phyloP scores from a whole-genome alignment of 768 basidiomycete species.

The Trametes meyenii region DNA sequence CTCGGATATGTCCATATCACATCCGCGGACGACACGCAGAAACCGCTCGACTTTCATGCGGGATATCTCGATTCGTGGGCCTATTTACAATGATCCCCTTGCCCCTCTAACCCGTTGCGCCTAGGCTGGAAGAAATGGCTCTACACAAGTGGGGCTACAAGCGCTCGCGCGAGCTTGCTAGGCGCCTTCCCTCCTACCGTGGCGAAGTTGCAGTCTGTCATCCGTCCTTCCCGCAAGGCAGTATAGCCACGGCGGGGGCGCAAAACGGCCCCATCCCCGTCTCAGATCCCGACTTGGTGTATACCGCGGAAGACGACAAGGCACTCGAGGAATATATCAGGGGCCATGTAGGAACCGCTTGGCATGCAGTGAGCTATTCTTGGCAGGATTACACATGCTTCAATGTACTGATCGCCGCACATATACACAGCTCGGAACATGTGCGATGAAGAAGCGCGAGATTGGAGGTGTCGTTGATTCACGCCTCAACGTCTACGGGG shows the following conservation, averaged over 20 bases:
- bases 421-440: conserved; percentile 56
- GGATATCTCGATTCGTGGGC: conserved; percentile 49
- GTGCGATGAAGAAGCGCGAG: conserved; percentile 67
- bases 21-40: conserved; percentile 43
- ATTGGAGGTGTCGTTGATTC: conserved; percentile 64
- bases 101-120: background rate
- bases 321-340: conserved; percentile 36
- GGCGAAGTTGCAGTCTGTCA: conserved; percentile 35
- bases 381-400: background rate
- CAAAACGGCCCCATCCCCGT: conserved; percentile 30
- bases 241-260: conserved; percentile 26
- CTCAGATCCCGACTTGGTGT: conserved; percentile 35
- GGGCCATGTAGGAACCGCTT: conserved; percentile 32
- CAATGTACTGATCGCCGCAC: background rate
- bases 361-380: conserved; percentile 35
- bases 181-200: conserved; percentile 51
- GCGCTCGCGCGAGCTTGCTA: conserved; percentile 51
- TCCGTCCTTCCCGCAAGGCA: conserved; percentile 36
- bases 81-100: background rate
- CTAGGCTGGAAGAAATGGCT: conserved; percentile 39
- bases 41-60: conserved; percentile 47
- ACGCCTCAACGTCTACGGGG: conserved; percentile 63
- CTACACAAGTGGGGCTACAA: conserved; percentile 59
- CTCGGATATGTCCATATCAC: conserved; percentile 52
- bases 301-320: conserved; percentile 39